Evolutionary conservation across 2,329 filamentous ascomycete genomes (phyloP), one percentile per base, ranked within the genome.

Genomic region (Stylonectria norvegica): DNA sequence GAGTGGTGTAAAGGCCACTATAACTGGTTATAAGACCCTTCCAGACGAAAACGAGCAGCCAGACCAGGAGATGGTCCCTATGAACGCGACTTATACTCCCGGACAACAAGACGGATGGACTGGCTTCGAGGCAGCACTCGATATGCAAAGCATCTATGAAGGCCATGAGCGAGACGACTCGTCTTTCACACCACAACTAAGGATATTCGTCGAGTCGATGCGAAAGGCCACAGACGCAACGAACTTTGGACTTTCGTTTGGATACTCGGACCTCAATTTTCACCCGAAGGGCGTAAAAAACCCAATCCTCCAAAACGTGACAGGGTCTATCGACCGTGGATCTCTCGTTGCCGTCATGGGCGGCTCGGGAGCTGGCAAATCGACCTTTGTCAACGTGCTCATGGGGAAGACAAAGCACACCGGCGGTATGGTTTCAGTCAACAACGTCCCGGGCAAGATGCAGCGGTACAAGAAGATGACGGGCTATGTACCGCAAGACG

Each of bases 401-500:
- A 79, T 79, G 75, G 77, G 77, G 10, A 79, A 80, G 57, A 66
- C 63, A 1, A 66, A 61, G 22, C 68, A 73, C 43, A 79, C 73
- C 1, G 63, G 66, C 1, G 77, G 77, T 3, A 49, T 63, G 1
- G 71, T 77, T 18, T 72, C 69, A 33, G 68, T 80, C 47, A 81
- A 80, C 45, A 71, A 70, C n/a, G 61, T 64, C 4, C 63, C 69
- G 0, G 67, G 69, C 10, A 68, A 67, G 45, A 66, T 76, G 59
- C 66, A 66, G 52, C 62, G 64, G 29, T 80, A 77, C 57, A 79
- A 76, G 57, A 78, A 79, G 53, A 63, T 80, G 42, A 78, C 81
- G 18, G 77, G 77, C 16, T 81, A 79, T 43, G 78, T 82, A 3
- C 78, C 78, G 1, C 78, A 82, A 50, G 75, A 81, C 45, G 79